These are phyloP conservation scores for Hirsutella minnesotensis DNA, from an alignment of 2,329 filamentous ascomycete genomes.

Conservation along the genomic window DNA sequence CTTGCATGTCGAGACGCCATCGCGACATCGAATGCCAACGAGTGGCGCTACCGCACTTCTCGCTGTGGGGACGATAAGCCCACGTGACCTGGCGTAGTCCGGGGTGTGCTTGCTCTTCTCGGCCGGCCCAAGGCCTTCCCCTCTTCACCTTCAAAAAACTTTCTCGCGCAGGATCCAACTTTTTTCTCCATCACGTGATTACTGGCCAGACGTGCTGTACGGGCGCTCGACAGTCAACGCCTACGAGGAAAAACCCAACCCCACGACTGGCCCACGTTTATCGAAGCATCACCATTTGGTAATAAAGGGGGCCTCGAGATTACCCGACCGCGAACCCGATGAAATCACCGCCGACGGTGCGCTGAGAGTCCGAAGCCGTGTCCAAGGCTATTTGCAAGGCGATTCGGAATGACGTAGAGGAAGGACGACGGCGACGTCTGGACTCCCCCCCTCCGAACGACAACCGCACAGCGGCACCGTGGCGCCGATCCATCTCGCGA, in stretches of 20 bases:
- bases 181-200: constrained; percentile 19
- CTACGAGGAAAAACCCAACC: constrained; percentile 13
- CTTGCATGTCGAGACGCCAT: neutral
- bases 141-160: constrained; percentile 5
- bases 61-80: constrained; percentile 3
- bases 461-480: constrained; percentile 22
- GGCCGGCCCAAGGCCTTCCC: constrained; percentile 3
- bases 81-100: constrained; percentile 14
- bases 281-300: constrained; percentile 7
- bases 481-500: constrained; percentile 44
- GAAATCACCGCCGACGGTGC: constrained; percentile 14
- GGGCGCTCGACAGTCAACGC: neutral
- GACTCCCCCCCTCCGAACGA: neutral
- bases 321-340: constrained; percentile 8
- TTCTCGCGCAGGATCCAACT: constrained; percentile 8
- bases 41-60: neutral
- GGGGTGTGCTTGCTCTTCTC: constrained; percentile 8
- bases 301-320: constrained; percentile 9
- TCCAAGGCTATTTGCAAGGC: constrained; percentile 21
- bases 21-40: neutral
- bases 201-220: constrained; percentile 9
- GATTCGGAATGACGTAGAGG: constrained; percentile 15
- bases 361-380: constrained; percentile 15
- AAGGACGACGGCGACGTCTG: neutral
- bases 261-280: constrained; percentile 4